phyloP scores from a whole-genome alignment of 805 yeast genomes.

The Barnettozyma sucrosica region DNA sequence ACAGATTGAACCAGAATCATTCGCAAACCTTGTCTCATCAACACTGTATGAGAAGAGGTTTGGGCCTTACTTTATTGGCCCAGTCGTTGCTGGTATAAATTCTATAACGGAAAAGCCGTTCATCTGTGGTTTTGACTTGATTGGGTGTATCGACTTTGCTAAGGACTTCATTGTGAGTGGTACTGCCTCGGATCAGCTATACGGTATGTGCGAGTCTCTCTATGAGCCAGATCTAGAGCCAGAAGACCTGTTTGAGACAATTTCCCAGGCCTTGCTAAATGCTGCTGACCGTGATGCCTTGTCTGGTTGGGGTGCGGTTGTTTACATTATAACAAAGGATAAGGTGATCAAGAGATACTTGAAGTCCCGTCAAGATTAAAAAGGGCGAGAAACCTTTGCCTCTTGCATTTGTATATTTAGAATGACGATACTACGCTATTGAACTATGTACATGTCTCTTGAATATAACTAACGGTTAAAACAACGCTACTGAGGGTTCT shows the following conservation, averaged over 20 bases:
- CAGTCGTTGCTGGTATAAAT: slow-evolving; percentile 91
- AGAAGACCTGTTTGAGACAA: slow-evolving; percentile 92
- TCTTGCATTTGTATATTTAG: slow-evolving; percentile 5
- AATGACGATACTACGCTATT: slow-evolving; percentile 4
- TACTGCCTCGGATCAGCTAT: slow-evolving; percentile 93
- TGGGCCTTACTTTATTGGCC: slow-evolving; percentile 96
- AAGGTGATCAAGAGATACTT: slow-evolving; percentile 81
- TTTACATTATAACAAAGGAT: slow-evolving; percentile 86
- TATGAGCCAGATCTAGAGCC: slow-evolving; percentile 90
- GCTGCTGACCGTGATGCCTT: slow-evolving; percentile 97
- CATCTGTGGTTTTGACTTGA: slow-evolving; percentile 91
- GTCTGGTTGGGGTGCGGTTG: slow-evolving; percentile 98
- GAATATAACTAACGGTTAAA: background rate
- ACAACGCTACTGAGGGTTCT: background rate
- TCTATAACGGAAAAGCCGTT: slow-evolving; percentile 80
- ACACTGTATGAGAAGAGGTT: slow-evolving; percentile 86
- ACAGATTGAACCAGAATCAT: slow-evolving; percentile 84
- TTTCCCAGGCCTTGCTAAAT: slow-evolving; percentile 85
- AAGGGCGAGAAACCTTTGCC: background rate
- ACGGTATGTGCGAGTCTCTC: slow-evolving; percentile 96
- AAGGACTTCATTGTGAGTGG: slow-evolving; percentile 94
- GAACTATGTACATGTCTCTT: slow-evolving; percentile 4
- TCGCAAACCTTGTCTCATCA: slow-evolving; percentile 88
- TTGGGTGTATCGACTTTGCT: slow-evolving; percentile 94
- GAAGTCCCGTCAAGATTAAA: slow-evolving; percentile 89